Evolutionary conservation across 331 rosid species (phyloP), one percentile per base, ranked within the genome.

Genomic region (Pyrus hybrid): DNA sequence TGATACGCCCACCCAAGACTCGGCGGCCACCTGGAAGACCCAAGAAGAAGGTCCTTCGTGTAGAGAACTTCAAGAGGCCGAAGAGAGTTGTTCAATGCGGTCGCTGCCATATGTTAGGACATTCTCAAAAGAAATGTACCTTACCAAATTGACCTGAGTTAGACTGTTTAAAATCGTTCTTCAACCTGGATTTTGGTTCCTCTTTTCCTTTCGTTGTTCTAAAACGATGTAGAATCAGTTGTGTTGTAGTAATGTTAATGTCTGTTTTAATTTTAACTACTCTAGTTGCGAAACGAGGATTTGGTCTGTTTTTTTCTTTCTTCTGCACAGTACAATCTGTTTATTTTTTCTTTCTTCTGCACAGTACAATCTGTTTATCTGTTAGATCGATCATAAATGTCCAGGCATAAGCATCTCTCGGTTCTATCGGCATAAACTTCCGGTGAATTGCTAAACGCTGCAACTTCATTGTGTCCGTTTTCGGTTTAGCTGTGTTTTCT

Each of bases 1-100:
- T 77, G 32, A 90, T 93, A 60, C 88, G 86, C 57, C 97, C 98
- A 6, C 98, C 98, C 25, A 93, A 91, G 83, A 89, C 88, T 70
- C 93, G 98, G 65, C 85, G 98, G 17, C 98, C 98, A 3, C 98
- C 97, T 2, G 98, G 98, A 73, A 87, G 98, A 83, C 98, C 98
- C 8, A 91, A 91, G 74, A 93, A 93, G 91, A 93, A 93, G 88
- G 91, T 90, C 72, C 88, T 86, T 16, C 85, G 98, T 13, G 93
- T 91, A 26, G 98, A 91, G 82, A 93, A 90, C 80, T 91, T 91
- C 75, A 93, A 90, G 89, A 97, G 98, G 37, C 98, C 98, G 30
- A 93, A 91, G 84, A 82, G 96, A 80, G 86, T 93, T 74, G 97
- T 93, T 84, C 98, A 91, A 81, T 93, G 98, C 21, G 98, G 98